Evolutionary conservation across 2,329 filamentous ascomycete genomes (phyloP), one percentile per base, ranked within the genome.

Genomic region (Seiridium unicorne): DNA sequence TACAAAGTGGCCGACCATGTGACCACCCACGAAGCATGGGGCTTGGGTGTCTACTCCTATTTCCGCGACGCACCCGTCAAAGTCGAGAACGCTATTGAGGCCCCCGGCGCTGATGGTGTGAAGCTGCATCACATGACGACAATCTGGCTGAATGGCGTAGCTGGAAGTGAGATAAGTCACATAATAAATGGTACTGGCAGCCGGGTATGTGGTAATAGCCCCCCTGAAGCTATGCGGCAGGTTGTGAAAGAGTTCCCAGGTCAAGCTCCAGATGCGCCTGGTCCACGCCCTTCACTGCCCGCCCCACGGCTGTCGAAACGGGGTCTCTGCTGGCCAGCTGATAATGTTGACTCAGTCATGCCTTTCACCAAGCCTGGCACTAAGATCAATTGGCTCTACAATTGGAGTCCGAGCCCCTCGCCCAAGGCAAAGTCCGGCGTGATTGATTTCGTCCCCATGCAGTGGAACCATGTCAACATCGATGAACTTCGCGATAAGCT

Each of bases 41-140:
- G 71, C 1, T 35, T 73, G 18, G 71, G 71, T 18, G 65, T 73
- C 47, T 73, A 73, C 58, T 72, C 69, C 11, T 73, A 71, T 59
- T 73, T 72, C 59, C 70, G 70, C 57, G 71, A 73, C 60, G 69
- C 68, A 26, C 69, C 71, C 4, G 68, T 65, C 26, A 73, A 73
- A 62, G 58, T 70, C 26, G 71, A 73, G 60, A 73, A 71, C 49
- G 71, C 70, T 26, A 67, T 73, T 51, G 70, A 73, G 59, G 65
- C 68, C 2, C 71, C 71, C 42, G 58, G 62, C 6, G 47, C 34
- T 32, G 63, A 64, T 11, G 67, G 65, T 11, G 68, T 72, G 11
- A 69, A 64, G 48, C 35, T 73, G 47, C 70, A 71, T 42, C 70
- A 72, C 42, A 55, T 73, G 60, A 73, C 71, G 1, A 73, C 66